Percentiles rank a stretch among this genome's conserved stretches.
Evolutionary conservation across 2,329 filamentous ascomycete genomes (phyloP).

Genomic region (Monilinia vaccinii-corymbosi): DNA sequence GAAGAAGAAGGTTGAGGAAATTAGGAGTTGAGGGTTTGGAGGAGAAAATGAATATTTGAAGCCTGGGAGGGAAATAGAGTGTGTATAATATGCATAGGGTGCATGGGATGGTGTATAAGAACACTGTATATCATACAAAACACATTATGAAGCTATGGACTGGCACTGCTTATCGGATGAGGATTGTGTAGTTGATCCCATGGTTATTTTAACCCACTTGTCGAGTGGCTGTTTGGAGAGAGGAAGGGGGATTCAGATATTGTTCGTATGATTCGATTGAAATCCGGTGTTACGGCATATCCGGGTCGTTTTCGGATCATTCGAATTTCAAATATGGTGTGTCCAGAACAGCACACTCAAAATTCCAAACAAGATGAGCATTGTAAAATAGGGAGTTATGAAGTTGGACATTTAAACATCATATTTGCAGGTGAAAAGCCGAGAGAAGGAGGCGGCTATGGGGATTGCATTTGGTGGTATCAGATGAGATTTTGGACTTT

Average conservation of each 20-base stretch:
- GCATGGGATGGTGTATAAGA: conserved; percentile 5
- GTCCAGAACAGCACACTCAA: too few relatives aligned
- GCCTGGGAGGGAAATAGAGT: background rate
- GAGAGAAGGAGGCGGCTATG: background rate
- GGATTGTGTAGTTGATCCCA: background rate
- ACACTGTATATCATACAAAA: conserved; percentile 13
- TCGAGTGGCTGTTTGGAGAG: background rate
- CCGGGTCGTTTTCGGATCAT: too few relatives aligned
- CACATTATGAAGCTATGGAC: background rate
- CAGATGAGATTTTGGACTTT: too few relatives aligned
- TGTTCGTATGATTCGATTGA: background rate
- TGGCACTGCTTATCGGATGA: background rate
- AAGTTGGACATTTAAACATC: background rate
- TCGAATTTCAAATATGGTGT: background rate
- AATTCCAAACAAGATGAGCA: background rate
- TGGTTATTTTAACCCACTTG: background rate
- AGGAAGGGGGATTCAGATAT: background rate
- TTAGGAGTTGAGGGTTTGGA: background rate
- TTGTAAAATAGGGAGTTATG: background rate
- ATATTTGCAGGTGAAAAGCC: background rate
- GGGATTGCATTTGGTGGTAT: too few relatives aligned
- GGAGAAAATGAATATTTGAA: background rate
- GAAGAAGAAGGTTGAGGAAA: background rate
- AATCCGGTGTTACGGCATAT: background rate
- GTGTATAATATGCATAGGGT: conserved; percentile 13